Percentiles rank a stretch among this genome's conserved stretches.
These are phyloP conservation scores for Garcia nutans DNA, from an alignment of 345 rosid species.

Conservation along the genomic window DNA sequence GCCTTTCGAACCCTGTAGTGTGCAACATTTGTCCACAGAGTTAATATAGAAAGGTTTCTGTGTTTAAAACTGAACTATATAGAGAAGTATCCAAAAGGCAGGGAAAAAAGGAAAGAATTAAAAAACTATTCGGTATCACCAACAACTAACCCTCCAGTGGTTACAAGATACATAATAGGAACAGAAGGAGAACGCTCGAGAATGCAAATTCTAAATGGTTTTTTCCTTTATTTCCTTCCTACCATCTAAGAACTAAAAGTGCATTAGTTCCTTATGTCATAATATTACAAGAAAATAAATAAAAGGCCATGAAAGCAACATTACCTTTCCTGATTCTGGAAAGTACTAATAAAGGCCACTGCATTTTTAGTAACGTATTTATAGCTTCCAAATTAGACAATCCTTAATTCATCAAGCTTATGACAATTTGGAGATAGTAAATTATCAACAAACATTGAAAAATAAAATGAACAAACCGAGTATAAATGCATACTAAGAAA, in stretches of 20 bases:
- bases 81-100: neutral
- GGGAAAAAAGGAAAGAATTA: neutral
- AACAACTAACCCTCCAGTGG: neutral
- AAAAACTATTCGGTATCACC: neutral
- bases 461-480: neutral
- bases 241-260: neutral
- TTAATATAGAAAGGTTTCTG: neutral
- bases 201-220: neutral
- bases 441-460: neutral
- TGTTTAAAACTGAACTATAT: neutral
- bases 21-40: constrained; percentile 10
- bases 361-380: neutral
- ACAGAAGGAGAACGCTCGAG: neutral
- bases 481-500: neutral
- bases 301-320: neutral
- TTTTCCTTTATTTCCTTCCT: neutral
- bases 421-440: neutral
- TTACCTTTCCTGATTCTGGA: neutral
- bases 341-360: neutral
- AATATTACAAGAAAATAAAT: too few species aligned
- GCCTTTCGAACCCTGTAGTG: constrained; percentile 72
- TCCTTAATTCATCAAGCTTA: neutral
- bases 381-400: constrained; percentile 2
- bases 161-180: neutral
- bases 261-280: neutral